phyloP scores from a whole-genome alignment of 2,329 filamentous ascomycete genomes.

The Phyllosticta citrichinensis region DNA sequence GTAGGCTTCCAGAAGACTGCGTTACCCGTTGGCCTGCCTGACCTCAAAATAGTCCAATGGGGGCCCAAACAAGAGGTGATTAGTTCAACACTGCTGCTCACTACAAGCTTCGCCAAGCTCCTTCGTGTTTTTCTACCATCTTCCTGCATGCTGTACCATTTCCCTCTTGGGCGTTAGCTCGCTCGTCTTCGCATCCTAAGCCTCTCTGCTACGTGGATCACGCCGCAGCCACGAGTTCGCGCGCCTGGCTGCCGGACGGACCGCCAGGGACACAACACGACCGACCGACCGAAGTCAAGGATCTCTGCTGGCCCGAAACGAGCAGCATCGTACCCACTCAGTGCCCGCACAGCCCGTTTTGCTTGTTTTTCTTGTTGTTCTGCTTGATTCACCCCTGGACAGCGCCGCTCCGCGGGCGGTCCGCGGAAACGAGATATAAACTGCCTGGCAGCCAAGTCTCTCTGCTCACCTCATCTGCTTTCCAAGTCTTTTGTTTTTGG shows the following conservation, averaged over 20 bases:
- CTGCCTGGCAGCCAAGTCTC: background rate
- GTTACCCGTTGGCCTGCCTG: no score
- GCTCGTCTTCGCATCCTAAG: no score
- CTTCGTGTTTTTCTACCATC: no score
- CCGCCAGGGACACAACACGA: background rate
- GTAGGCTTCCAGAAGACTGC: no score
- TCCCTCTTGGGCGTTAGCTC: background rate
- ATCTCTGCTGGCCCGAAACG: background rate
- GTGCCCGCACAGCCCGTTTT: background rate
- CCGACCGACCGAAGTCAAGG: background rate
- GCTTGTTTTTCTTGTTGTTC: background rate
- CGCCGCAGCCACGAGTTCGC: no score
- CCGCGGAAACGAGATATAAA: background rate
- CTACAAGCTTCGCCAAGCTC: no score
- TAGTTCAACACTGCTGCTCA: no score
- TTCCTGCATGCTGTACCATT: background rate
- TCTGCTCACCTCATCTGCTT: background rate
- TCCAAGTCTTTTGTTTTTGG: no score
- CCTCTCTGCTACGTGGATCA: no score
- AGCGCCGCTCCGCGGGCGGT: background rate
- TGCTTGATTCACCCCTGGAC: background rate
- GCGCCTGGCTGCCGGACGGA: background rate
- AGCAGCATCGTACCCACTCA: background rate
- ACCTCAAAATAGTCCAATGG: no score
- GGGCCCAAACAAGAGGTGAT: no score